A percentile compares a stretch with the other conserved stretches of the same genome.
Evolutionary conservation across 257 asterid genomes (phyloP).

Genomic region (Jacaranda mimosifolia): DNA sequence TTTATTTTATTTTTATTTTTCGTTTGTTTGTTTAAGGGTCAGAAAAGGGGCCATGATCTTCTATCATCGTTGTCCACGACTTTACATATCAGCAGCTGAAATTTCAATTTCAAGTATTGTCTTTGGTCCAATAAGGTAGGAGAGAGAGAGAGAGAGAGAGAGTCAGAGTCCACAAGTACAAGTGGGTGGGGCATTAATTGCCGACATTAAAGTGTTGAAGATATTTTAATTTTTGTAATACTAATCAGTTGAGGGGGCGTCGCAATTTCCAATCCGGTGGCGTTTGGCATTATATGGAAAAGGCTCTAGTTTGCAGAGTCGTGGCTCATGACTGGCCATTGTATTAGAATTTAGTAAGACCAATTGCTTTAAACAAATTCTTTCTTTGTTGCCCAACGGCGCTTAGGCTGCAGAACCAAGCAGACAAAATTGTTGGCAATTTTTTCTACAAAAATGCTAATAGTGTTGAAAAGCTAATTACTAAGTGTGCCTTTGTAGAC

Average conservation of each 20-base stretch:
- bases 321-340: conserved; percentile 23
- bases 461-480: too few relatives aligned
- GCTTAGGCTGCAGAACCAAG: background rate
- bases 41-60: too few relatives aligned
- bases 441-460: background rate
- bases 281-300: background rate
- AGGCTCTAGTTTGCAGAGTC: background rate
- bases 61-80: too few relatives aligned
- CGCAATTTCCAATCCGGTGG: too few relatives aligned
- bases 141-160: background rate
- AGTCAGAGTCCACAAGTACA: background rate
- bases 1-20: too few relatives aligned
- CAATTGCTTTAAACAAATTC: background rate
- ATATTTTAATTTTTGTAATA: background rate
- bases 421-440: background rate
- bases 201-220: background rate
- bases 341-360: background rate
- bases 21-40: too few relatives aligned
- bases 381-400: background rate
- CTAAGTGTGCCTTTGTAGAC: too few relatives aligned
- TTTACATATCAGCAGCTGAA: too few relatives aligned
- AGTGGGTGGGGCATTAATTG: conserved; percentile 1
- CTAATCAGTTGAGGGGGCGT: background rate
- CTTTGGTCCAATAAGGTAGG: too few relatives aligned
- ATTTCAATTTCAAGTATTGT: too few relatives aligned